Base-by-base conservation (phyloP, 2,329 filamentous ascomycete genomes). In the Pezicula radicicola region DNA sequence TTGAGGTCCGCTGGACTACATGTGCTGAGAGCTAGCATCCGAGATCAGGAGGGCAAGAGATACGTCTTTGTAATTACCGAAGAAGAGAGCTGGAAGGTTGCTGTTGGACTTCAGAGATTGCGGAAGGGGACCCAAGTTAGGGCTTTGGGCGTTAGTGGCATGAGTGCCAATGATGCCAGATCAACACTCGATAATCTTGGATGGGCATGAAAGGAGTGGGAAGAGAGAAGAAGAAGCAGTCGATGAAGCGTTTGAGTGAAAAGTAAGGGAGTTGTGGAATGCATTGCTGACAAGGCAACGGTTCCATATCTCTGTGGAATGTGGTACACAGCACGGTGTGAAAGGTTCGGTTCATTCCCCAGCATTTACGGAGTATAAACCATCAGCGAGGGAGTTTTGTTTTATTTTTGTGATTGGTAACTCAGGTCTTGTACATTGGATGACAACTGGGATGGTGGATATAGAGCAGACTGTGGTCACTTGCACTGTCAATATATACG, bases 21-120 rank as follows among this genome's bases (percentile, higher is more conserved):
- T 64, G 67, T 88, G 9, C 68, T 88, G 51, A 78, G 84, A 47
- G 84, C 83, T 19, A 84, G 78, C 13, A 75, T 87, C 52, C 73
- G 82, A 50, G 84, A 88, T 62, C 81, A 85, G 58, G 84, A 87
- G 54, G 82, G 81, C 41, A 85, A 85, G 69, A 76, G 83, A 35
- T 87, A 81, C 62, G 67, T 88, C 35, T 87, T 88, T 63, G 76
- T 88, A 9, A 70, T 88, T 33, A 73, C 76, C 39, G 83, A 87
- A 63, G 77, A 82, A 55, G 84, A 88, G 66, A 78, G 77, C 27
- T 88, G 85, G 85, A 88, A 88, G 75, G 72, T 88, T 21, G 75
- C 81, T 1, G 72, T 80, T 35, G 84, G 81, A 2, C 64, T 88
- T 59, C 80, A 85, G 65, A 75, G 79, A 42, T 68, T 88, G 60